Evolutionary conservation across 2,329 filamentous ascomycete species (phyloP).

Genomic region (Neofusicoccum laricinum): DNA sequence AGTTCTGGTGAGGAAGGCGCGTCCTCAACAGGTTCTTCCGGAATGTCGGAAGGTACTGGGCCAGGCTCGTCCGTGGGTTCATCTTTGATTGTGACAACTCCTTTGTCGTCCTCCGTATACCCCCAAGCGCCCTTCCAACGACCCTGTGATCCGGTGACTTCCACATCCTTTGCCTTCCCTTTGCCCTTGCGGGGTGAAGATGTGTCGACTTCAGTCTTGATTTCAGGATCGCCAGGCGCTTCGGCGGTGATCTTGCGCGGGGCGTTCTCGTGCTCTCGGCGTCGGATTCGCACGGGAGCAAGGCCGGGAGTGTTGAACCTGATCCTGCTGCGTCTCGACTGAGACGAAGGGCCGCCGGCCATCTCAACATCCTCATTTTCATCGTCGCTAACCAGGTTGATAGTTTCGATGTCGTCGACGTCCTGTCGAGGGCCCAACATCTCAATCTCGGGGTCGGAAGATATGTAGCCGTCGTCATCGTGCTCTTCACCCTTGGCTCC

Average conservation of each 20-base stretch:
- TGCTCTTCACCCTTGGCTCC: constrained; percentile 25
- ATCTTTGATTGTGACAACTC: constrained; percentile 47
- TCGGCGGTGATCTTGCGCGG: constrained; percentile 54
- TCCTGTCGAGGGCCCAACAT: constrained; percentile 48
- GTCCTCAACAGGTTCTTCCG: constrained; percentile 21
- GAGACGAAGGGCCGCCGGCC: constrained; percentile 23
- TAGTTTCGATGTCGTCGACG: constrained; percentile 53
- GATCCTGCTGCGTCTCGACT: constrained; percentile 8
- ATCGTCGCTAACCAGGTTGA: constrained; percentile 55
- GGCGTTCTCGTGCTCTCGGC: constrained; percentile 56
- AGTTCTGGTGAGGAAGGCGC: constrained; percentile 32
- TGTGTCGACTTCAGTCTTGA: constrained; percentile 28
- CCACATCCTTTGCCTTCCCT: constrained; percentile 42
- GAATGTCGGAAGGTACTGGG: constrained; percentile 24
- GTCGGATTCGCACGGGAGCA: constrained; percentile 54
- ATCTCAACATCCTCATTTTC: constrained; percentile 35
- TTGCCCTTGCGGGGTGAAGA: constrained; percentile 31
- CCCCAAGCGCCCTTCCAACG: constrained; percentile 46
- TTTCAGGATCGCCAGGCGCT: constrained; percentile 45
- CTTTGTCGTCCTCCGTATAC: constrained; percentile 37
- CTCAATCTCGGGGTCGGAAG: constrained; percentile 52
- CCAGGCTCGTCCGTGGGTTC: constrained; percentile 53
- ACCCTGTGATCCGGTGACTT: constrained; percentile 41
- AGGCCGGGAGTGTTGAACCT: constrained; percentile 28
- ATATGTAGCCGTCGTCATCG: constrained; percentile 42